Evolutionary conservation across 164 flowering plant species (phyloP).

Genomic region (Piper longum): DNA sequence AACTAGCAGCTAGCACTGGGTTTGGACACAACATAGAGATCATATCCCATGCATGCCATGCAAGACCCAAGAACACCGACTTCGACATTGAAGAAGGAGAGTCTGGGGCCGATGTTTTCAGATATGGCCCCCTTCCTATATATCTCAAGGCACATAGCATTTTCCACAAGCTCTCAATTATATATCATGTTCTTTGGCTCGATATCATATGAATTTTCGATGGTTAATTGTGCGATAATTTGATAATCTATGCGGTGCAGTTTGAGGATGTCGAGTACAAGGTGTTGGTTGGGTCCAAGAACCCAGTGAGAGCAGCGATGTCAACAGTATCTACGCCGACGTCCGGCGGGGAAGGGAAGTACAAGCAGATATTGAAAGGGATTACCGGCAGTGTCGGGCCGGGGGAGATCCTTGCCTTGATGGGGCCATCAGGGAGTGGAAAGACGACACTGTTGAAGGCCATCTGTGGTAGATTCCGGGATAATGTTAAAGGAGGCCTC

Average conservation of each 20-base stretch:
- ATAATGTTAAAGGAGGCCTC: conserved; percentile 55
- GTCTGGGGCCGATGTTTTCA: not conserved
- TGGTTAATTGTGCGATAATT: not conserved
- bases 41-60: conserved; percentile 46
- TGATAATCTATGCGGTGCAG: conserved; percentile 20
- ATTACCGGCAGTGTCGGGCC: conserved; percentile 86
- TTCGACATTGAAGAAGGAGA: conserved; percentile 40
- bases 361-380: conserved; percentile 73
- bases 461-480: conserved; percentile 71
- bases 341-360: conserved; percentile 35
- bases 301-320: conserved; percentile 52
- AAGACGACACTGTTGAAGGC: conserved; percentile 79
- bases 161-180: not conserved
- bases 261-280: conserved; percentile 78
- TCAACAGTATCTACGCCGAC: conserved; percentile 45
- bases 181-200: too few species aligned
- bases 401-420: conserved; percentile 81
- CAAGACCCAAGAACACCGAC: conserved; percentile 39
- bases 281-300: conserved; percentile 32
- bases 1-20: conserved; percentile 56
- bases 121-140: conserved; percentile 59
- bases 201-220: not conserved
- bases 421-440: conserved; percentile 99
- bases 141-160: conserved; percentile 43
- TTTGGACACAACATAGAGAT: conserved; percentile 68